Conservation (phyloP, 1,139 yeast species). For the Lodderomyces parapsilosis region DNA sequence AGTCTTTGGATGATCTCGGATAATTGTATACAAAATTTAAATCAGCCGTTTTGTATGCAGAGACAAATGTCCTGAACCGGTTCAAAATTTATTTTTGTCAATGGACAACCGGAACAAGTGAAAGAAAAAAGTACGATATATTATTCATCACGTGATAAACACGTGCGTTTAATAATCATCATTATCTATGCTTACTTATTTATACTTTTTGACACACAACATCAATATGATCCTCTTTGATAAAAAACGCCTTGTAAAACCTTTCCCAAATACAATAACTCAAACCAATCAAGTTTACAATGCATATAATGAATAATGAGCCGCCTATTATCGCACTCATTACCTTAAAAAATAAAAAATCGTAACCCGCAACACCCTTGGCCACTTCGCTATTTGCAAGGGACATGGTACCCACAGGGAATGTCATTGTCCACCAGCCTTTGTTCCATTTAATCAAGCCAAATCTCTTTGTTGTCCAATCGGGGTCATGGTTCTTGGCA, state of each 20-base stretch:
- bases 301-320: slow-evolving; percentile 21
- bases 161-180: no score
- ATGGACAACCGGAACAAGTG: no score
- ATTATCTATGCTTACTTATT: not conserved
- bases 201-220: not conserved
- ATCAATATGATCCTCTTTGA: not conserved
- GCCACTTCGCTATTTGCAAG: slow-evolving; percentile 56
- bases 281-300: slow-evolving; percentile 11
- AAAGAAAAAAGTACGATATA: no score
- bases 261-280: not conserved
- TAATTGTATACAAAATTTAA: no score
- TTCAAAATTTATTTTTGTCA: no score
- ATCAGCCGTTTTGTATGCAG: no score
- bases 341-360: slow-evolving; percentile 49
- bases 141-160: no score
- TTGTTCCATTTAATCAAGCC: slow-evolving; percentile 48
- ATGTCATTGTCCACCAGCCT: slow-evolving; percentile 84
- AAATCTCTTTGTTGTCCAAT: slow-evolving; percentile 17
- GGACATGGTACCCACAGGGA: slow-evolving; percentile 85
- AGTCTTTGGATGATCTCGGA: no score
- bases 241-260: slow-evolving; percentile 1
- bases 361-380: slow-evolving; percentile 19
- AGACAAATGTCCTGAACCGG: no score
- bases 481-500: slow-evolving; percentile 24
- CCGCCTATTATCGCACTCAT: slow-evolving; percentile 61